Base-by-base conservation (phyloP, 2,329 filamentous ascomycete genomes). In the Trichoderma pleuroti region DNA sequence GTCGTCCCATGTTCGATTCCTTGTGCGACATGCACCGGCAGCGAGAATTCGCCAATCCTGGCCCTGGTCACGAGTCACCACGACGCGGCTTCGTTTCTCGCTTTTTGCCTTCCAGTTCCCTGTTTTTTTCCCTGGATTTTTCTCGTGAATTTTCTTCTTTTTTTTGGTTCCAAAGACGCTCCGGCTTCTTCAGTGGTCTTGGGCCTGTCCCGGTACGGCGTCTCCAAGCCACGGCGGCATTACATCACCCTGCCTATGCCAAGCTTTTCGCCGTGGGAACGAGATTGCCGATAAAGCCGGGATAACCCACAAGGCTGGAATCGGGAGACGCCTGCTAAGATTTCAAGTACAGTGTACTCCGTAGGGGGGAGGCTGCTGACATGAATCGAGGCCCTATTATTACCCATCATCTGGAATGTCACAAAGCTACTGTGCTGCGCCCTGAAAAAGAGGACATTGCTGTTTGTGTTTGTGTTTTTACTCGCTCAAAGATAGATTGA, bases 181-280 rank as follows among this genome's bases (percentile, higher is more conserved):
- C n/a, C 56, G 56, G 56, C 42, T 24, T 36, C 65, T 30, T 61
- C 54, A 56, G 65, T 46, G 36, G 14, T 36, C 49, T 68, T 16
- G 26, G 42, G 39, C 54, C 18, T n/a, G 56, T 61, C 65, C 49
- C 36, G 16, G 28, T 34, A 12, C 56, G 24, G 18, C 26, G 42
- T 46, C 42, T 26, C 18, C 34, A 42, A 36, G 57, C 59, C 67
- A 63, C 46, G 46, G 56, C 63, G 42, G 56, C 60, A 71, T 71
- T 71, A 71, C 69, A 71, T 71, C 69, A 71, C 63, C 60, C 11
- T 71, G 69, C 63, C 57, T 62, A 61, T 68, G 69, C 69, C 69
- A 68, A 71, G 69, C 62, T 61, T 71, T 67, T 18, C 32, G 61
- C 36, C 24, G 42, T 26, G 10, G 18, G 52, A 69, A 52, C 30